Evolutionary conservation across 2,329 filamentous ascomycete species (phyloP).

Genomic region (Didymella sp.): DNA sequence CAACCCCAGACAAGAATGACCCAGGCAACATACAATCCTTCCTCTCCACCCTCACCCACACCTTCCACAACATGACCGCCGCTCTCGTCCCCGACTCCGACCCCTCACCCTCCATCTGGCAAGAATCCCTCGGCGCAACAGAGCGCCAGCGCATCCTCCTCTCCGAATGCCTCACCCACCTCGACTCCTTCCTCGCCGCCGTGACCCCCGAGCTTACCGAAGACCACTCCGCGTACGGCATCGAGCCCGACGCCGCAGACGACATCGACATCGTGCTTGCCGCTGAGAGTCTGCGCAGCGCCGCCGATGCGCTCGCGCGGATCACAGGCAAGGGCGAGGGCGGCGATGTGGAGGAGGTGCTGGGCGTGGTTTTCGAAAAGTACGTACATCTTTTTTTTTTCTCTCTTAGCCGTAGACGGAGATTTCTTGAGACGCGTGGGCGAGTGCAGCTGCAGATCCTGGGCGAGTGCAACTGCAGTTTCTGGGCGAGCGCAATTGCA

Average conservation of each 20-base stretch:
- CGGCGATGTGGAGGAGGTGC: conserved; percentile 91
- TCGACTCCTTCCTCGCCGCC: conserved; percentile 75
- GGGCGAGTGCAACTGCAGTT: no score
- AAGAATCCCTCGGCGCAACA: conserved; percentile 88
- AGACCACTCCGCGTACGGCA: conserved; percentile 13
- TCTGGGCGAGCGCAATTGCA: not conserved
- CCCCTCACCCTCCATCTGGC: conserved; percentile 70
- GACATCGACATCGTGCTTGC: conserved; percentile 82
- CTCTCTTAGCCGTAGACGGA: no score
- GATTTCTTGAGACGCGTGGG: no score
- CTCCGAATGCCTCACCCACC: conserved; percentile 71
- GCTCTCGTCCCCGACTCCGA: conserved; percentile 52
- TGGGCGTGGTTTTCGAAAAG: conserved; percentile 98
- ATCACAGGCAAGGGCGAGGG: conserved; percentile 87
- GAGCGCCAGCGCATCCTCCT: conserved; percentile 87
- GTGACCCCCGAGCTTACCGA: conserved; percentile 44
- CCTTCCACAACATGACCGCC: conserved; percentile 74
- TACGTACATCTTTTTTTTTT: conserved; percentile 57
- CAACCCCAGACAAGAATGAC: conserved; percentile 46
- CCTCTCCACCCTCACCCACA: conserved; percentile 68
- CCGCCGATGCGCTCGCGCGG: conserved; percentile 61
- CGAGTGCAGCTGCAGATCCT: no score
- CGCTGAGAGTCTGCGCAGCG: conserved; percentile 80
- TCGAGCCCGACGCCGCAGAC: conserved; percentile 3
- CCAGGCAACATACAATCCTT: conserved; percentile 73